Percentiles rank a stretch among this genome's conserved stretches.
phyloP scores from a whole-genome alignment of 352 stramenopile genomes.

The Phytophthora syringae region DNA sequence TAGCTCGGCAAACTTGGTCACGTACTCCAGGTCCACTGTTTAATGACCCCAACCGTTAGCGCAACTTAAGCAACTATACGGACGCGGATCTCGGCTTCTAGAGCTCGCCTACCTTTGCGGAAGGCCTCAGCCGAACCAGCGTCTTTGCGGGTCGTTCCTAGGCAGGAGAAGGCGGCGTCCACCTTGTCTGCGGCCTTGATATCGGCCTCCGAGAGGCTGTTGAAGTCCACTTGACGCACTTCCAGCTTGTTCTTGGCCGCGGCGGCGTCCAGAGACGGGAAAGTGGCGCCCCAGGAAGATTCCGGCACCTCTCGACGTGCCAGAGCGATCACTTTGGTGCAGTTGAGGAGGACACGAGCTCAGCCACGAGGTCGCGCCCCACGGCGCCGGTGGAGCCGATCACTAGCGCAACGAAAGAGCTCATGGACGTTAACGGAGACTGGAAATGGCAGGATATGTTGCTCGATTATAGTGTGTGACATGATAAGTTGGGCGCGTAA shows the following conservation, averaged over 20 bases:
- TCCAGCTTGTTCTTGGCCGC: constrained; percentile 63
- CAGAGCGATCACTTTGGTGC: constrained; percentile 75
- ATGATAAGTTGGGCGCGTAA: neutral
- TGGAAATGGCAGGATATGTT: neutral
- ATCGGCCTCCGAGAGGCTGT: constrained; percentile 45
- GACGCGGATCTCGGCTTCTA: constrained; percentile 1
- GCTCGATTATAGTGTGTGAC: neutral
- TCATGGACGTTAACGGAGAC: neutral
- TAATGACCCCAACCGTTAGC: constrained; percentile 5
- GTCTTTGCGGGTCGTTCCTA: constrained; percentile 77
- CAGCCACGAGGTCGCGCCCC: constrained; percentile 70
- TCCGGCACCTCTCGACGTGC: constrained; percentile 65
- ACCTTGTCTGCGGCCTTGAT: constrained; percentile 52
- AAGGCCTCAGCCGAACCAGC: constrained; percentile 72
- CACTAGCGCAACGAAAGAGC: constrained; percentile 69
- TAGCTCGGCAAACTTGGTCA: constrained; percentile 58
- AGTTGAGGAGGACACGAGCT: constrained; percentile 71
- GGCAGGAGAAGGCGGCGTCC: constrained; percentile 72
- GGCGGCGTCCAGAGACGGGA: constrained; percentile 52
- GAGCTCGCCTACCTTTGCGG: constrained; percentile 56
- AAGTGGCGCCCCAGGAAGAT: constrained; percentile 47
- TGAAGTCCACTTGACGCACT: constrained; percentile 65
- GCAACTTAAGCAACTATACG: constrained; percentile 13
- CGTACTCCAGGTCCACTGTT: constrained; percentile 79
- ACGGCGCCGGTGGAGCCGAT: constrained; percentile 78